These are phyloP conservation scores for Daldinia vernicosa DNA, from an alignment of 495 filamentous ascomycete genomes.

Conservation along the genomic window DNA sequence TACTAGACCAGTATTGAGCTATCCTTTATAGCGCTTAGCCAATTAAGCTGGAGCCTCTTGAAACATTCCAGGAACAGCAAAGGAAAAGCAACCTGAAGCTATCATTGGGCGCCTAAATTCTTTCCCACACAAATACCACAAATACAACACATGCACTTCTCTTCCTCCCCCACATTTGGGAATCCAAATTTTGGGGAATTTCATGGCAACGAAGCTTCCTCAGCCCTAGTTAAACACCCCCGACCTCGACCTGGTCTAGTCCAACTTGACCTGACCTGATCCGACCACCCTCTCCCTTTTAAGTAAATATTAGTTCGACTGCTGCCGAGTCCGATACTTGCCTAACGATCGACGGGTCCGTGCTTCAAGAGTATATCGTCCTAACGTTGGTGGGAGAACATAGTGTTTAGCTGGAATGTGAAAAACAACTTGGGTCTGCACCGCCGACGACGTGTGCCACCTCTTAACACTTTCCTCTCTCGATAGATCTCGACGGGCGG, in stretches of 20 bases:
- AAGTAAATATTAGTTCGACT: conserved; percentile 11
- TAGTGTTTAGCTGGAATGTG: conserved; percentile 36
- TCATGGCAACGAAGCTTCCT: conserved; percentile 10
- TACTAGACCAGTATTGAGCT: conserved; percentile 4
- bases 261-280: conserved; percentile 26
- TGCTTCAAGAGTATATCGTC: not conserved
- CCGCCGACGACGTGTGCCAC: conserved; percentile 35
- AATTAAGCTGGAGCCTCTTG: conserved; percentile 31
- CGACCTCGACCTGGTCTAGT: conserved; percentile 9
- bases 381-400: not conserved
- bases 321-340: not conserved
- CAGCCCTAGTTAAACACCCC: conserved; percentile 5
- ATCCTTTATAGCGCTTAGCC: not conserved
- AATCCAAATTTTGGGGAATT: conserved; percentile 30
- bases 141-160: conserved; percentile 13
- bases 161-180: conserved; percentile 27
- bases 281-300: conserved; percentile 24
- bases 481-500: conserved; percentile 4
- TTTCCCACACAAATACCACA: conserved; percentile 14
- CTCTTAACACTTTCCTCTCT: not conserved
- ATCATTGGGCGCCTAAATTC: conserved; percentile 42
- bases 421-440: conserved; percentile 21
- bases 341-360: not conserved
- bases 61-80: conserved; percentile 44
- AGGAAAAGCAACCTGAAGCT: conserved; percentile 28